Evolutionary conservation across 192 early-diverging fungal species (phyloP).

Genomic region (Coemansia sp.): DNA sequence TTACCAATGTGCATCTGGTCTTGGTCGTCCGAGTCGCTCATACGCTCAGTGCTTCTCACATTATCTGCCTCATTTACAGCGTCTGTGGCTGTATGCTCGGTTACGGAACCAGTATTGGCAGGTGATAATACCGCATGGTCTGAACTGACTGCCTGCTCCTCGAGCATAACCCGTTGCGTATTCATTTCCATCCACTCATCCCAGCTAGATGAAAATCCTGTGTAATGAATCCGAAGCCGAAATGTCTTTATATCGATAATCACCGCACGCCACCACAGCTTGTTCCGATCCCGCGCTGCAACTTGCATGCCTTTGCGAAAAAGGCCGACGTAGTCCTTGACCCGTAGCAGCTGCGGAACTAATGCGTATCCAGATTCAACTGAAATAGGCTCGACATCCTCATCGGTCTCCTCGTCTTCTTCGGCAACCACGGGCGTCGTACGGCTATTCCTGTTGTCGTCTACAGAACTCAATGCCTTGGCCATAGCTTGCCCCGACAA

Average conservation of each 20-base stretch:
- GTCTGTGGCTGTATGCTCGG: not conserved
- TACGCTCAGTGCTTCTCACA: not conserved
- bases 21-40: not conserved
- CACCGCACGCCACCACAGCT: conserved; percentile 57
- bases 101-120: not conserved
- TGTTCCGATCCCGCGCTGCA: conserved; percentile 59
- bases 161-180: conserved; percentile 57
- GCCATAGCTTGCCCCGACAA: conserved; percentile 10
- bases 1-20: not conserved
- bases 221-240: conserved; percentile 60
- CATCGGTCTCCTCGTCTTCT: conserved; percentile 13
- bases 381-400: conserved; percentile 42
- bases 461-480: not conserved
- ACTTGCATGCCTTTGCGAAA: conserved; percentile 48
- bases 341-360: conserved; percentile 46
- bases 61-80: not conserved
- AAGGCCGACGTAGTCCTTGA: conserved; percentile 48
- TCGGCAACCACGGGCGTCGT: not conserved
- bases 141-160: not conserved
- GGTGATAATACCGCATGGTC: not conserved
- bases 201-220: conserved; percentile 51
- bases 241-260: conserved; percentile 61
- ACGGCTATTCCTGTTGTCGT: not conserved
- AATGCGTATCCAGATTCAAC: conserved; percentile 30
- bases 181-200: conserved; percentile 73